These are phyloP conservation scores for Globisporangium mamillatum DNA, from an alignment of 352 stramenopile genomes.

Conservation along the genomic window DNA sequence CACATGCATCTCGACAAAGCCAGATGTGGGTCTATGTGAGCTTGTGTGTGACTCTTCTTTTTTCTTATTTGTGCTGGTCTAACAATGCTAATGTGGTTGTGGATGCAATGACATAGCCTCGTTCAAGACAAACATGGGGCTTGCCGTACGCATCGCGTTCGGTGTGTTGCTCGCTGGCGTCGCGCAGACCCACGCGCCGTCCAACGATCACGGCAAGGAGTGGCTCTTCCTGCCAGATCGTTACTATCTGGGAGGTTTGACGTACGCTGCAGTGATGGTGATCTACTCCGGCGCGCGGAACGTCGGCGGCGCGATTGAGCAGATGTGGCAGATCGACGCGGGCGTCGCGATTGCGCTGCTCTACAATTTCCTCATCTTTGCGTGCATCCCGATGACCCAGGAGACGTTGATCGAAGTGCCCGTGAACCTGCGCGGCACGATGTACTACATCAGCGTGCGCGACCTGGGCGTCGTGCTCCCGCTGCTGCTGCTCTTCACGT, in stretches of 20 bases:
- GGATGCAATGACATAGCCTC: conserved; percentile 12
- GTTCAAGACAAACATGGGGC: conserved; percentile 37
- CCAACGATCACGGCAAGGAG: conserved; percentile 21
- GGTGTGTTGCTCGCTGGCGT: conserved; percentile 60
- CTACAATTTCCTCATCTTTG: conserved; percentile 72
- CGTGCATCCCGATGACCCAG: conserved; percentile 48
- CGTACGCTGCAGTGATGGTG: conserved; percentile 63
- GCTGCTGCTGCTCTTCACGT: conserved; percentile 61
- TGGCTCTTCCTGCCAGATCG: conserved; percentile 51
- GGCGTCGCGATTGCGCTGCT: conserved; percentile 67
- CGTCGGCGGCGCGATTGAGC: conserved; percentile 54
- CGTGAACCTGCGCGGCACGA: conserved; percentile 45
- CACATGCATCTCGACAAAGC: conserved; percentile 28
- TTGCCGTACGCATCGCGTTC: conserved; percentile 45
- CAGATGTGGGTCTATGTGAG: conserved; percentile 18
- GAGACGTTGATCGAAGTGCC: conserved; percentile 37
- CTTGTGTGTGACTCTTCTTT: conserved; percentile 16
- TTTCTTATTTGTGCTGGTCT: neutral
- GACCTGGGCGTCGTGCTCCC: conserved; percentile 60
- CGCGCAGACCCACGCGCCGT: conserved; percentile 43
- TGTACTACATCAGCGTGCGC: conserved; percentile 64
- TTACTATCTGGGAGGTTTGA: conserved; percentile 66
- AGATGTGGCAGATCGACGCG: conserved; percentile 73
- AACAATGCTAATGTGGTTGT: neutral
- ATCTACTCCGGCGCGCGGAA: conserved; percentile 63